These are phyloP conservation scores for Trapa bicornis DNA, from an alignment of 345 rosid genomes.

Conservation along the genomic window DNA sequence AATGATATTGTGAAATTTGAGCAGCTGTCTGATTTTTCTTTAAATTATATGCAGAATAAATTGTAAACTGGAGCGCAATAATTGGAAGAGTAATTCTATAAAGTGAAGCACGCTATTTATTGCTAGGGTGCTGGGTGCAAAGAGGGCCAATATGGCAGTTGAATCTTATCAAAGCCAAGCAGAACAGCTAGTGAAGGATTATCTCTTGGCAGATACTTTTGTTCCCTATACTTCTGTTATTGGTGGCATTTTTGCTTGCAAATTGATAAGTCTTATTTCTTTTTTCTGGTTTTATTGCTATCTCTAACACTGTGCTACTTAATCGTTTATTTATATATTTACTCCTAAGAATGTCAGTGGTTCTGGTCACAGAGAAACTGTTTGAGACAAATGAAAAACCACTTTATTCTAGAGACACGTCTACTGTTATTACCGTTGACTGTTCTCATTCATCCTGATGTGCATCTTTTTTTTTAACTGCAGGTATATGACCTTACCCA, in stretches of 20 bases:
- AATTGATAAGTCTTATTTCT: constrained; percentile 28
- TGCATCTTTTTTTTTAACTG: constrained; percentile 4
- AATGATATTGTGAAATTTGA: neutral
- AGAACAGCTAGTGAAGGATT: constrained; percentile 41
- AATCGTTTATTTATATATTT: neutral
- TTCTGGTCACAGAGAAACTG: no score
- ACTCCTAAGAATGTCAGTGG: neutral
- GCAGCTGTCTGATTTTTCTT: neutral
- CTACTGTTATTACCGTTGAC: neutral
- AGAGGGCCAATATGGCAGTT: constrained; percentile 16
- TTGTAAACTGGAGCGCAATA: neutral
- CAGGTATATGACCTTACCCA: constrained; percentile 57
- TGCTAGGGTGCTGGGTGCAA: constrained; percentile 10
- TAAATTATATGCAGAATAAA: neutral
- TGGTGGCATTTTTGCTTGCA: constrained; percentile 39
- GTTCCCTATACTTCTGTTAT: constrained; percentile 50
- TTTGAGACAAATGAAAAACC: neutral
- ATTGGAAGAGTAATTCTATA: neutral
- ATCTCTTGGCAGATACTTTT: constrained; percentile 38
- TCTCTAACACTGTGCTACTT: neutral
- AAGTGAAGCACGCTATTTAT: neutral
- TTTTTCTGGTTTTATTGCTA: constrained; percentile 3
- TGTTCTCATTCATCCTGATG: neutral
- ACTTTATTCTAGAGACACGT: neutral
- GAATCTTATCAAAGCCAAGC: constrained; percentile 43